Percentiles rank a stretch among this genome's conserved stretches.
phyloP scores from a whole-genome alignment of 2,329 filamentous ascomycete genomes.

The Penicillium sp. region DNA sequence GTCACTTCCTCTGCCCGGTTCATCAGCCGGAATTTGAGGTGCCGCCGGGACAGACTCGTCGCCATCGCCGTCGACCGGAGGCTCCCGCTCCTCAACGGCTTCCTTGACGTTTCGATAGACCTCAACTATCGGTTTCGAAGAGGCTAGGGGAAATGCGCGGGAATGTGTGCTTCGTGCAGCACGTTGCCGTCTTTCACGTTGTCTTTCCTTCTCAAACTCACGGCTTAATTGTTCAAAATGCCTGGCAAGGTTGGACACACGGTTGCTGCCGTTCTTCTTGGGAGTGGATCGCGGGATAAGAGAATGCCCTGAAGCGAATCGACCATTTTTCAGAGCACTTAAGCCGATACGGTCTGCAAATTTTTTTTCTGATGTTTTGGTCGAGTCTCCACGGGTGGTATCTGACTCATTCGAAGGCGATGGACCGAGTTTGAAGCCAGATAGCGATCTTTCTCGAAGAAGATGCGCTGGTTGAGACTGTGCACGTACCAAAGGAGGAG shows the following conservation, averaged over 20 bases:
- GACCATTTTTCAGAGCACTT: conserved; percentile 59
- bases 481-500: conserved; percentile 50
- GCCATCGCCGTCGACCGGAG: conserved; percentile 59
- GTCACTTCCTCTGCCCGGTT: conserved; percentile 32
- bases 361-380: conserved; percentile 64
- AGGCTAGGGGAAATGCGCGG: conserved; percentile 81
- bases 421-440: conserved; percentile 23
- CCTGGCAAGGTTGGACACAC: conserved; percentile 86
- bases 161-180: conserved; percentile 74
- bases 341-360: conserved; percentile 71
- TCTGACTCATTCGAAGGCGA: conserved; percentile 22
- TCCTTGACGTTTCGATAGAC: conserved; percentile 93
- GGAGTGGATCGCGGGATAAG: conserved; percentile 85
- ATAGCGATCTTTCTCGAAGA: conserved; percentile 26
- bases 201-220: conserved; percentile 92
- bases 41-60: conserved; percentile 45
- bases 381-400: conserved; percentile 22
- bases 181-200: conserved; percentile 76
- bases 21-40: conserved; percentile 28
- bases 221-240: conserved; percentile 96
- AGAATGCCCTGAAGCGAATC: conserved; percentile 56
- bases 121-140: conserved; percentile 93
- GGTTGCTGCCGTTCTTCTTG: conserved; percentile 61
- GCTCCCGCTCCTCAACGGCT: conserved; percentile 77
- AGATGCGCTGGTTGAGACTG: conserved; percentile 51